Conservation (phyloP, 257 asterid genomes). For the Capsicum pubescens region DNA sequence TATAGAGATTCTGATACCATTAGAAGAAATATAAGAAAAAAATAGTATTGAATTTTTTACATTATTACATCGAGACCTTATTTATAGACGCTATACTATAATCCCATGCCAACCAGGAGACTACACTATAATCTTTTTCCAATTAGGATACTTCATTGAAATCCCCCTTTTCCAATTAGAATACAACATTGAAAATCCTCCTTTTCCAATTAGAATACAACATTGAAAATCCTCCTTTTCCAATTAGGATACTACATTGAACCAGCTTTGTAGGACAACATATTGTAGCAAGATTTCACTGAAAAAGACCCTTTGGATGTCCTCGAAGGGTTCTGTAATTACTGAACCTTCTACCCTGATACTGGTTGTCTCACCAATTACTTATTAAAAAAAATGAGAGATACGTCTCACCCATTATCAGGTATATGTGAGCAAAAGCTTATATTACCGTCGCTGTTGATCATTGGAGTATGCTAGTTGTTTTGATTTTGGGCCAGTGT, state of each 20-base stretch:
- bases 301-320: neutral
- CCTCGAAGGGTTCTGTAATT: neutral
- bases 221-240: no score
- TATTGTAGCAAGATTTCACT: constrained; percentile 1
- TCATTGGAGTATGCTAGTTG: neutral
- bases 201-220: no score
- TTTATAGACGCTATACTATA: no score
- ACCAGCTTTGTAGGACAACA: neutral
- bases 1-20: no score
- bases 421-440: neutral
- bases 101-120: no score
- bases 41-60: no score
- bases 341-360: neutral
- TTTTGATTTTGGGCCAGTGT: neutral
- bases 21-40: no score
- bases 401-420: neutral
- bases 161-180: no score
- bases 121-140: no score
- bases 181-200: no score
- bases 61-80: no score
- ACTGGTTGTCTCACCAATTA: neutral
- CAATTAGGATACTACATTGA: neutral
- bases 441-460: neutral
- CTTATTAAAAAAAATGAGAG: neutral
- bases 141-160: no score